Evolutionary conservation across 2,329 filamentous ascomycete genomes (phyloP).

Genomic region (Fusarium sp.): DNA sequence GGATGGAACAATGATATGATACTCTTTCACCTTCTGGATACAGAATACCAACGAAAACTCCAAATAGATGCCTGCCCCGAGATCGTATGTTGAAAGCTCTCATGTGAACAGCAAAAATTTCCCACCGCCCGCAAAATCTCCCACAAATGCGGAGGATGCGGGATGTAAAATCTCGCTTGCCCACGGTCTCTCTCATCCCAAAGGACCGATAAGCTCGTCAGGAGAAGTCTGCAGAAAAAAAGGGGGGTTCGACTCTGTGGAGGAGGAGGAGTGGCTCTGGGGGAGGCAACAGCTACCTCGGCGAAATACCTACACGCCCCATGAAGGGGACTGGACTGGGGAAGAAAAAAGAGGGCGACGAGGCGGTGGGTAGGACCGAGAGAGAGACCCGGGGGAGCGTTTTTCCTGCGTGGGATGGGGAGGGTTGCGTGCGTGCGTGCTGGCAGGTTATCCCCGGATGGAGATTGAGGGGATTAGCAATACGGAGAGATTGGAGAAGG

Average conservation of each 20-base stretch:
- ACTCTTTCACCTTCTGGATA: neutral
- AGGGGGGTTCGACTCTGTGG: neutral
- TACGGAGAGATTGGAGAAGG: slow-evolving; percentile 1
- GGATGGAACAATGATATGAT: neutral
- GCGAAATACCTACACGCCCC: neutral
- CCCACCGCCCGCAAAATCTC: neutral
- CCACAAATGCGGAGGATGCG: slow-evolving; percentile 30
- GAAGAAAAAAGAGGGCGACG: neutral
- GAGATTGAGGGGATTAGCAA: slow-evolving; percentile 16
- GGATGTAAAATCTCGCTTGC: slow-evolving; percentile 24
- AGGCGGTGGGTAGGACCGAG: slow-evolving; percentile 25
- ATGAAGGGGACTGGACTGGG: slow-evolving; percentile 2
- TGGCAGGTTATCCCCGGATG: slow-evolving; percentile 11
- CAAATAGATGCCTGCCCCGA: neutral
- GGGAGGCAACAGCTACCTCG: slow-evolving; percentile 12
- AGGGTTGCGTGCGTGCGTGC: neutral
- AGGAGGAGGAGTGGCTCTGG: slow-evolving; percentile 30
- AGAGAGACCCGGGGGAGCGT: slow-evolving; percentile 4
- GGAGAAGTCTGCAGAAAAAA: slow-evolving; percentile 11
- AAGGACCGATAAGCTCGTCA: slow-evolving; percentile 27
- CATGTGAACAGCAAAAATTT: slow-evolving; percentile 19
- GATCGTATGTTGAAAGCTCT: slow-evolving; percentile 9
- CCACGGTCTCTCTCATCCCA: slow-evolving; percentile 6
- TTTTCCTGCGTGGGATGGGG: neutral
- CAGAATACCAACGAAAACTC: neutral